These are phyloP conservation scores for Lycium ferocissimum DNA, from an alignment of 257 asterid species.

Conservation along the genomic window DNA sequence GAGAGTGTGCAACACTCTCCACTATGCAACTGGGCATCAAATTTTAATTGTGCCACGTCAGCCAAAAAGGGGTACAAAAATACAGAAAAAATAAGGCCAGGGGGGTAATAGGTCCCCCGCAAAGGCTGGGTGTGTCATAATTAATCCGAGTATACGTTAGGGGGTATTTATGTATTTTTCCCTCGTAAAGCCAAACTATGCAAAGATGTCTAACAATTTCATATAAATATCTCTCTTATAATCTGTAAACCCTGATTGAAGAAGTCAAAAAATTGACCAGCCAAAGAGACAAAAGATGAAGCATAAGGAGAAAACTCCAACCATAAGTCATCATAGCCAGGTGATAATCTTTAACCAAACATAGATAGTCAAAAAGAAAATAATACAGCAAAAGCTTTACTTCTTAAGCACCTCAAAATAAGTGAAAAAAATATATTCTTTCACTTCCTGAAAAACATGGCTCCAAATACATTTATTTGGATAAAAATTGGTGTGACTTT, in stretches of 20 bases:
- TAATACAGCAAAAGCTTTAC: background rate
- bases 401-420: background rate
- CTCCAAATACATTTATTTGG: too few relatives aligned
- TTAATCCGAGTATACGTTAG: too few relatives aligned
- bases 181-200: slow-evolving; percentile 49
- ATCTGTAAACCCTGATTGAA: slow-evolving; percentile 57
- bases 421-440: background rate
- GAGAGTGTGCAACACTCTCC: too few relatives aligned
- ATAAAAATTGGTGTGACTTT: too few relatives aligned
- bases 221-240: slow-evolving; percentile 82
- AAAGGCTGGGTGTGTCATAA: too few relatives aligned
- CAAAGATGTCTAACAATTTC: slow-evolving; percentile 87
- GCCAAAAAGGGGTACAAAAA: too few relatives aligned
- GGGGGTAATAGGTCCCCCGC: too few relatives aligned
- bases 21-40: too few relatives aligned
- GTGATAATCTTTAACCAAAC: background rate
- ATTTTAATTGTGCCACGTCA: too few relatives aligned
- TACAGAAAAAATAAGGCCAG: too few relatives aligned
- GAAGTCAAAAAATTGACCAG: slow-evolving; percentile 29
- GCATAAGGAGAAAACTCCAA: background rate
- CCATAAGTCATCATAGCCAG: background rate
- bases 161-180: too few relatives aligned
- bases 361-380: background rate
- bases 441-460: background rate
- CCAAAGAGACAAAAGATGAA: background rate